Evolutionary conservation across 192 early-diverging fungal species (phyloP), one percentile per base, ranked within the genome.

Genomic region (Oehlia diaphana): DNA sequence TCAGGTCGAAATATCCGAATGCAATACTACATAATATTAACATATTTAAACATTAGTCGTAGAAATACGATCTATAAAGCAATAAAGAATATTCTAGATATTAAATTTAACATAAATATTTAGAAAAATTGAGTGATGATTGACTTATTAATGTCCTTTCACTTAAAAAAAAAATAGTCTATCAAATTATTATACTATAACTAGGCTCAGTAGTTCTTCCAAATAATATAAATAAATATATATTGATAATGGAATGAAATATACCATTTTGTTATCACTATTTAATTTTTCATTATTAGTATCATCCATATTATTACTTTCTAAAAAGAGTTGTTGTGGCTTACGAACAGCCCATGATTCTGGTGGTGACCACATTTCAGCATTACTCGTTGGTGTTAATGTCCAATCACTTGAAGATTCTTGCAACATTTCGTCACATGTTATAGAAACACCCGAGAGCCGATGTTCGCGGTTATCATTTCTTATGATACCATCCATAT

Each of bases 1-100:
- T 96, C 94, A 8, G 88, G 88, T 63, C 92, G 87, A 81, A 94
- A 96, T 12, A 96, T 92, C 31, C 94, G 91, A 76, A 97, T 90
- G 74, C 80, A 84, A 37, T 85, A 91, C 83, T 93, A 37, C 44
- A 19, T 42, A 61, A 74, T 53, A 83, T 85, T 75, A 35, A 69
- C 80, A 47, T 76, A 83, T 65, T 79, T 83, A 23, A 80, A 83
- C 28, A 83, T n/a, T 80, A n/a, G 84, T 44, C 10, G 39, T 88
- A 83, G 67, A 80, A 44, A 44, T 9, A 1, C 42, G 9, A 44
- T 8, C 8, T 44, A 44, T 9, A 44, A 44, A 44, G 9, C 1
- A 44, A 44, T 9, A 44, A 7, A 44, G 42, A 44, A 7, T 44
- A 44, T 44, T 44, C 35, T 37, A 3, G 3, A 44, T 44, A 44